Base-by-base conservation (phyloP, 768 basidiomycete genomes). In the Mycena rosella region DNA sequence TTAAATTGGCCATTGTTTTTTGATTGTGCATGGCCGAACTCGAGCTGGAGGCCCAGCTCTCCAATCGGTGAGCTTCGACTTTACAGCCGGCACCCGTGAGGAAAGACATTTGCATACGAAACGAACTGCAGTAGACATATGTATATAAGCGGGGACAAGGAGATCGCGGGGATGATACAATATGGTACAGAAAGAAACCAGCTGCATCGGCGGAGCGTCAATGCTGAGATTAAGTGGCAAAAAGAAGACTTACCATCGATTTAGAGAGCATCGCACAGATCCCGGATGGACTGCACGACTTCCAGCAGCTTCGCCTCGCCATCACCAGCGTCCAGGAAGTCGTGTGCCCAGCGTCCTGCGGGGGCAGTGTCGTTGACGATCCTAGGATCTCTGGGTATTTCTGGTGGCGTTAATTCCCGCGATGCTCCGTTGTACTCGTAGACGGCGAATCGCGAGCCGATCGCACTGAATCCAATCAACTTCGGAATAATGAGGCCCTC, bases 361-460 rank as follows among this genome's bases (percentile, higher is more conserved):
- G 78, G 77, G 24, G 76, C 78, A 53, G 70, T 70, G 68, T 78
- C 77, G 51, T 64, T 75, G 30, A 77, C 59, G 48, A 55, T 38
- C 20, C 27, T 44, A n/a, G 60, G n/a, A 71, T 77, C 48, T 22
- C 57, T 56, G 54, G 67, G 48, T 36, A 74, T 70, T 42, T 27
- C 38, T 22, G 59, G 59, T 20, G 76, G 77, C 20, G 32, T 38
- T 15, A 78, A n/a, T 13, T 26, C 40, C 34, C 62, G 60, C 27
- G 60, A 70, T 36, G 55, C 65, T 18, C 42, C 8, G 53, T 68
- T 53, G 62, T 75, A 75, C 38, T 58, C 51, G 62, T 77, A 77
- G 42, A 76, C 62, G 27, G 63, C 72, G 47, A 79, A 67, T 22
- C 69, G 71, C 27, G 74, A 67, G 29, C 78, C 76, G 49, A 78